These are phyloP conservation scores for Hypericum androsaemum DNA, from an alignment of 345 rosid genomes.

Conservation along the genomic window DNA sequence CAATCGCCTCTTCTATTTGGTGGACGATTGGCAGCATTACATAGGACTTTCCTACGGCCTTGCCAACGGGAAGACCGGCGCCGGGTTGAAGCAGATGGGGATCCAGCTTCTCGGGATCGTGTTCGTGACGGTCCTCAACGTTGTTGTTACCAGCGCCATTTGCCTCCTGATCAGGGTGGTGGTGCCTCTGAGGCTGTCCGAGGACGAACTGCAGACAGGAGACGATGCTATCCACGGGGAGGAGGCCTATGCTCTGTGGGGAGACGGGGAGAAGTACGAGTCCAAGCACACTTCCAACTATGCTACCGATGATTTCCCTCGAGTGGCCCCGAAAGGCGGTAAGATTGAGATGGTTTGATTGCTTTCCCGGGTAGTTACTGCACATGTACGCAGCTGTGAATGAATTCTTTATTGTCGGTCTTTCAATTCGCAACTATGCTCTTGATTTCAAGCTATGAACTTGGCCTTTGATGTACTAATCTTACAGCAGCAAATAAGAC, in stretches of 20 bases:
- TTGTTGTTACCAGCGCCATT: conserved; percentile 30
- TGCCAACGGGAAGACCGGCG: conserved; percentile 13
- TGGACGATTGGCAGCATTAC: conserved; percentile 30
- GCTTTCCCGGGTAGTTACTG: too few species aligned
- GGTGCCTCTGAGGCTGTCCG: conserved; percentile 42
- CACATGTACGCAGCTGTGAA: too few species aligned
- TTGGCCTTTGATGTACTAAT: too few species aligned
- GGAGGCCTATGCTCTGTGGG: conserved; percentile 63
- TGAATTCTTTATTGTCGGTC: too few species aligned
- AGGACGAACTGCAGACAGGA: conserved; percentile 44
- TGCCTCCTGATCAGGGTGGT: conserved; percentile 31
- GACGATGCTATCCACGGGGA: conserved; percentile 64
- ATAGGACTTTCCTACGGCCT: conserved; percentile 46
- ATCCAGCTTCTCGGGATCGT: conserved; percentile 44
- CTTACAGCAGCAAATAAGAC: too few species aligned
- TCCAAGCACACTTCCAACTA: conserved; percentile 31
- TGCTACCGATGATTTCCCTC: conserved; percentile 31
- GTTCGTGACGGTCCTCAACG: conserved; percentile 29
- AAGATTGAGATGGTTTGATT: conserved; percentile 39
- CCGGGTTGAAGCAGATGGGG: conserved; percentile 49
- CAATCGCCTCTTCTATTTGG: conserved; percentile 37
- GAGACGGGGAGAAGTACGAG: conserved; percentile 61
- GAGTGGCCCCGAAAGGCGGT: conserved; percentile 15
- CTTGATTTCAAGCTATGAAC: too few species aligned
- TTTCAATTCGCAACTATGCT: too few species aligned